Percentiles rank a stretch among this genome's conserved stretches.
Conservation (phyloP, 306 rosid genomes). For the Glycine latifolia region DNA sequence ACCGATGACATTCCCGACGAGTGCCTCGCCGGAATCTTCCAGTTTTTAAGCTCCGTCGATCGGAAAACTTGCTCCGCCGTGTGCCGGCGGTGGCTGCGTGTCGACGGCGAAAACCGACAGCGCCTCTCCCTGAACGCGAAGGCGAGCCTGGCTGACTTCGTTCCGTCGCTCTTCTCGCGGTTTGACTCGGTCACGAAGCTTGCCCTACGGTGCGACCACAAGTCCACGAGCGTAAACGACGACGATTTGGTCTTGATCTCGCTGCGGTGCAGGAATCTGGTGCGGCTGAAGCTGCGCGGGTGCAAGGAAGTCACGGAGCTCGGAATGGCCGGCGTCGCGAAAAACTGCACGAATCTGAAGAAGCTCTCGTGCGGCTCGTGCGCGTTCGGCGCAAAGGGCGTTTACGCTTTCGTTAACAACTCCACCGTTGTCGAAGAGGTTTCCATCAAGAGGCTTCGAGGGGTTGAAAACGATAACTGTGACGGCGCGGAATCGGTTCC, state of each 20-base stretch:
- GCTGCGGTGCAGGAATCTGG: conserved; percentile 65
- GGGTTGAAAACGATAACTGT: conserved; percentile 25
- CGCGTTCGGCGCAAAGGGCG: conserved; percentile 65
- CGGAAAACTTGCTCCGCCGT: conserved; percentile 74
- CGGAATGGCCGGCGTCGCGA: conserved; percentile 69
- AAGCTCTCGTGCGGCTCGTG: conserved; percentile 83
- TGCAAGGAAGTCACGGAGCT: conserved; percentile 70
- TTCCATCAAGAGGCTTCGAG: conserved; percentile 79
- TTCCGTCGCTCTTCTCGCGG: conserved; percentile 66
- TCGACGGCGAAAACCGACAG: conserved; percentile 75
- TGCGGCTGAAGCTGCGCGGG: conserved; percentile 80
- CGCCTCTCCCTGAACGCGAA: conserved; percentile 66
- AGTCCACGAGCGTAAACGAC: conserved; percentile 64
- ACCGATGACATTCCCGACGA: conserved; percentile 78
- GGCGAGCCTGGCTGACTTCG: conserved; percentile 52
- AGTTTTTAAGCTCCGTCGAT: conserved; percentile 61
- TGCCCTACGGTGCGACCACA: conserved; percentile 77
- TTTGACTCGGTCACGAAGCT: conserved; percentile 83
- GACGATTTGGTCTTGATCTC: conserved; percentile 76
- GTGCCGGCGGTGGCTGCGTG: conserved; percentile 70
- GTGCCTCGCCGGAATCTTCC: conserved; percentile 64
- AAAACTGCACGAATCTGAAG: conserved; percentile 66
- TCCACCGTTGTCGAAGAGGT: conserved; percentile 71
- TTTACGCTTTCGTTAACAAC: conserved; percentile 65
- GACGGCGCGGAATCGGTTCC: conserved; percentile 43